Conservation (phyloP, 1,284 basidiomycete genomes). For the Apiotrichum brassicae region DNA sequence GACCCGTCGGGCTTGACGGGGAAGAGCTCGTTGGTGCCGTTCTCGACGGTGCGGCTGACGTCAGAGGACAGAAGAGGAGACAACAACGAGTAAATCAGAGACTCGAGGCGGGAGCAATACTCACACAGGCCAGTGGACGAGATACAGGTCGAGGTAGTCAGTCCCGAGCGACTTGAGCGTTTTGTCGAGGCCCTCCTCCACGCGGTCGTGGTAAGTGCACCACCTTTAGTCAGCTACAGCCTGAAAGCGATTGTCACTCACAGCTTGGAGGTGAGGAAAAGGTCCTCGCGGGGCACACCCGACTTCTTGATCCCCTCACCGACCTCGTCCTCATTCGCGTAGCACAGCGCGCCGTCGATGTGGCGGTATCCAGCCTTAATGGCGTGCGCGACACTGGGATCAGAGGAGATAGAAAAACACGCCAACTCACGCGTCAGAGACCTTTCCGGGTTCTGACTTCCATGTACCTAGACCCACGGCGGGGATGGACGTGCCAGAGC, state of each 20-base stretch:
- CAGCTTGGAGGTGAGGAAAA: slow-evolving; percentile 61
- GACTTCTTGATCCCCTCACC: slow-evolving; percentile 71
- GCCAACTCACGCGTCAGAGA: slow-evolving; percentile 50
- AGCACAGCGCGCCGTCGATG: slow-evolving; percentile 68
- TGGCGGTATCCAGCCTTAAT: slow-evolving; percentile 69
- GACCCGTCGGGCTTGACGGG: slow-evolving; percentile 40
- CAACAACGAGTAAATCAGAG: background rate
- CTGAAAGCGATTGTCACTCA: slow-evolving; percentile 10
- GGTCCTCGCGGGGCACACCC: slow-evolving; percentile 68
- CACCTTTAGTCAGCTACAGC: no score
- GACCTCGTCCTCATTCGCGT: slow-evolving; percentile 71
- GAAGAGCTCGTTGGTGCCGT: slow-evolving; percentile 35
- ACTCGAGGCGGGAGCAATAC: background rate
- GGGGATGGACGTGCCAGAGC: slow-evolving; percentile 62
- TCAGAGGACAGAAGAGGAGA: background rate
- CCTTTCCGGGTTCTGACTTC: slow-evolving; percentile 68
- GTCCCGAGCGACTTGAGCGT: slow-evolving; percentile 67
- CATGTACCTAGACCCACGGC: slow-evolving; percentile 72
- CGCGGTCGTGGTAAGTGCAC: slow-evolving; percentile 65
- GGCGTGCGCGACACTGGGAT: slow-evolving; percentile 56
- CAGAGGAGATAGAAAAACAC: no score
- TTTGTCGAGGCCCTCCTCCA: slow-evolving; percentile 57
- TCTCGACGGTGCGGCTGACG: slow-evolving; percentile 25
- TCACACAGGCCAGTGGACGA: slow-evolving; percentile 50
- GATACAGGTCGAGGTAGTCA: slow-evolving; percentile 74